Evolutionary conservation across 2,329 filamentous ascomycete genomes (phyloP).

Genomic region (Phyllosticta capitalensis): DNA sequence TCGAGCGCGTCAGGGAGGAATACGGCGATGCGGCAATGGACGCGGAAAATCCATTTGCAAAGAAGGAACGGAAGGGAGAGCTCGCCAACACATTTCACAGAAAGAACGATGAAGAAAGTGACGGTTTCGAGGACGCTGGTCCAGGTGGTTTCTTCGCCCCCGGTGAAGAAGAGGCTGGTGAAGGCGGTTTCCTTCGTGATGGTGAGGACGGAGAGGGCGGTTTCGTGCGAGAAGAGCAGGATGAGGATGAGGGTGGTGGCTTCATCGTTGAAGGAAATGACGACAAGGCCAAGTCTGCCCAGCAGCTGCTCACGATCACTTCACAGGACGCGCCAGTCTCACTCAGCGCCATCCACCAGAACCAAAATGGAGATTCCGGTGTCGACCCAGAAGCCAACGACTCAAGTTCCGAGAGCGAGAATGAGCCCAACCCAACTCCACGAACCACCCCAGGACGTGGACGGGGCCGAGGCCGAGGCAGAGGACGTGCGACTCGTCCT

Average conservation of each 20-base stretch:
- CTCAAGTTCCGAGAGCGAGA: background rate
- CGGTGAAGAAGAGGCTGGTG: conserved; percentile 16
- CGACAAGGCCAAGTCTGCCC: conserved; percentile 3
- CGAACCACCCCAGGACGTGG: conserved; percentile 8
- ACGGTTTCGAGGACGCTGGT: conserved; percentile 21
- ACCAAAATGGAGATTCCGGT: background rate
- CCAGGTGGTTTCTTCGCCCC: conserved; percentile 35
- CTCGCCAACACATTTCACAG: conserved; percentile 12
- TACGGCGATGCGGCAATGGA: conserved; percentile 54
- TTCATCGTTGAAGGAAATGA: conserved; percentile 23
- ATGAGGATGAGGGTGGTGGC: conserved; percentile 20
- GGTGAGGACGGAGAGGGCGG: conserved; percentile 18
- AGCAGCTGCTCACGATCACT: conserved; percentile 9
- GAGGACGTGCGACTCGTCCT: conserved; percentile 7
- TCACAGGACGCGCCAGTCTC: conserved; percentile 23
- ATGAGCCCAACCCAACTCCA: background rate
- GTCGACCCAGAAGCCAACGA: conserved; percentile 10
- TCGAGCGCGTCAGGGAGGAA: conserved; percentile 64
- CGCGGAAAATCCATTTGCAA: conserved; percentile 46
- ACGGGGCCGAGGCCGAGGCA: conserved; percentile 14
- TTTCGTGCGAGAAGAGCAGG: conserved; percentile 30
- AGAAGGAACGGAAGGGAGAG: conserved; percentile 27
- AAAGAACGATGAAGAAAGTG: conserved; percentile 12
- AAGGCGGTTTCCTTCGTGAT: conserved; percentile 13
- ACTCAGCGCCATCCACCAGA: conserved; percentile 23